These are phyloP conservation scores for Carpinus viminea DNA, from an alignment of 306 rosid genomes.

Conservation along the genomic window DNA sequence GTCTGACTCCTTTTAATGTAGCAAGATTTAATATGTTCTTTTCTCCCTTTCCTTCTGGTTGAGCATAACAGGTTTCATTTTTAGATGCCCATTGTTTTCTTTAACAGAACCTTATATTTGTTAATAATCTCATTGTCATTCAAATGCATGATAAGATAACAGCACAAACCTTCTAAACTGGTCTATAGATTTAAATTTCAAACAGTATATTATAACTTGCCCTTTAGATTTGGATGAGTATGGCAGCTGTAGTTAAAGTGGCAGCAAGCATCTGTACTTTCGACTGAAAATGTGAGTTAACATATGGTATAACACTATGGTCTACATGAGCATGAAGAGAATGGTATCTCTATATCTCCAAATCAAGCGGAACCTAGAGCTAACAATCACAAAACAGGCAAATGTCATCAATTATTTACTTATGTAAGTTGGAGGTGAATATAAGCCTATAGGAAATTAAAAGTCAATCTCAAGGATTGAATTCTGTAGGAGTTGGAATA, in stretches of 20 bases:
- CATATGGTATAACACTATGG: not conserved
- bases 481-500: not conserved
- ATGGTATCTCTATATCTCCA: no score
- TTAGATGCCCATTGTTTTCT: not conserved
- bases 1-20: not conserved
- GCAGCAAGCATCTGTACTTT: not conserved
- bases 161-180: not conserved
- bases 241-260: not conserved
- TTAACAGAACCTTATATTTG: not conserved
- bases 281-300: not conserved
- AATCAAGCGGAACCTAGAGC: no score
- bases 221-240: not conserved
- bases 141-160: conserved; percentile 1
- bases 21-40: not conserved
- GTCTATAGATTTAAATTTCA: not conserved
- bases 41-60: not conserved
- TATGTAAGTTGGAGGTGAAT: no score
- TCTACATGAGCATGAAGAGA: no score
- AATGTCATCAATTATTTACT: no score
- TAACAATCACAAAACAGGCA: no score
- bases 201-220: not conserved
- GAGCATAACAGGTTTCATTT: not conserved
- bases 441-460: no score
- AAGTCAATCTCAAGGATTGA: not conserved
- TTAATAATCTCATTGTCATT: not conserved